Percentiles rank a stretch among this genome's conserved stretches.
These are phyloP conservation scores for Russula compacta DNA, from an alignment of 768 basidiomycete genomes.

Conservation along the genomic window DNA sequence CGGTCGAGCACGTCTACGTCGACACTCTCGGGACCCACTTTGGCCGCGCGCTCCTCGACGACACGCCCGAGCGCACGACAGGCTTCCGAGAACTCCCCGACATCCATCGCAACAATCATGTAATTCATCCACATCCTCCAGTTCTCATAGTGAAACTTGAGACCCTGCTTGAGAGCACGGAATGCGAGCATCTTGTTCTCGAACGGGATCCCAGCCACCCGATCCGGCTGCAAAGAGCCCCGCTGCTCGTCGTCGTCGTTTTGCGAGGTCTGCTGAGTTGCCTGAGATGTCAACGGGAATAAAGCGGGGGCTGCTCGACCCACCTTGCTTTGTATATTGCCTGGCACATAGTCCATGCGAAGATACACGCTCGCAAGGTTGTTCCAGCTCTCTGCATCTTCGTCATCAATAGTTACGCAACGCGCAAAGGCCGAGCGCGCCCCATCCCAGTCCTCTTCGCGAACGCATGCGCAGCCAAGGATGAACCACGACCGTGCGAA, in stretches of 20 bases:
- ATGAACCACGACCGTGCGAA: constrained; percentile 89
- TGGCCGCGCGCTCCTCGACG: constrained; percentile 60
- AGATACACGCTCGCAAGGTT: constrained; percentile 94
- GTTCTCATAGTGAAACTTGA: constrained; percentile 76
- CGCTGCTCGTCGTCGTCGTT: background rate
- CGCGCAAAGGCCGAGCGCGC: constrained; percentile 78
- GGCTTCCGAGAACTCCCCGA: constrained; percentile 86
- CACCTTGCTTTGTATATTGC: constrained; percentile 28
- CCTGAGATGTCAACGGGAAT: background rate
- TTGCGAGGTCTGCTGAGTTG: background rate
- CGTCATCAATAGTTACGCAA: constrained; percentile 87
- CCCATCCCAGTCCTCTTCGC: constrained; percentile 75
- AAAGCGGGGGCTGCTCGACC: background rate
- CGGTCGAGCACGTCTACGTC: constrained; percentile 86
- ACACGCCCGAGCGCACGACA: constrained; percentile 75
- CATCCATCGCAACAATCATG: constrained; percentile 87
- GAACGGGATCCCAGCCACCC: constrained; percentile 39
- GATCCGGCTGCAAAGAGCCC: background rate
- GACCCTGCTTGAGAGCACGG: constrained; percentile 84
- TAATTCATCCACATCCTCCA: constrained; percentile 99
- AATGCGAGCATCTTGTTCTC: constrained; percentile 82
- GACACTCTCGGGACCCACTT: constrained; percentile 46
- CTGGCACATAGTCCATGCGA: constrained; percentile 47
- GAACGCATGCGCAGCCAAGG: constrained; percentile 83
- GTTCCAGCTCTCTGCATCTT: constrained; percentile 97